phyloP scores from a whole-genome alignment of 2,329 filamentous ascomycete species.

The Pestalotiopsis sp. region DNA sequence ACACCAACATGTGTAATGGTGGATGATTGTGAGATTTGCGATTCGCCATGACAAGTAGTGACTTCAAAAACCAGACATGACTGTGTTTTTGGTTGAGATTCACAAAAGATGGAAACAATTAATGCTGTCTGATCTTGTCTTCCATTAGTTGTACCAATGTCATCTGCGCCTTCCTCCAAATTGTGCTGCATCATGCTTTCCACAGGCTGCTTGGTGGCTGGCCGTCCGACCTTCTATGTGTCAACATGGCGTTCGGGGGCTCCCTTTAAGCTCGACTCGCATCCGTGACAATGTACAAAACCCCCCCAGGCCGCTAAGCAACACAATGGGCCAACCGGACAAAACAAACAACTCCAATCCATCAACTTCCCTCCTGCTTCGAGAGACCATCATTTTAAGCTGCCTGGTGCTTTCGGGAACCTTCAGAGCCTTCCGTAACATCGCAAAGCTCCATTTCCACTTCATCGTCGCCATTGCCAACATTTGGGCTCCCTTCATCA shows the following conservation, averaged over 20 bases:
- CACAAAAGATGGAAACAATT: no score
- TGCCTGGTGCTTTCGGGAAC: neutral
- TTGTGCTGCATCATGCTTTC: neutral
- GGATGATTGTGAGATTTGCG: no score
- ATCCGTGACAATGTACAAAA: neutral
- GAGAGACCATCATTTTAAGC: neutral
- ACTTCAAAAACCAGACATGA: no score
- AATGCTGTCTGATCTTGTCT: no score
- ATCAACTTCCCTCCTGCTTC: neutral
- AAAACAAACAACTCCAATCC: neutral
- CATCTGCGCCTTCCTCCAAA: neutral
- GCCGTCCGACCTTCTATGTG: neutral
- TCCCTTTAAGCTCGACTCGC: neutral
- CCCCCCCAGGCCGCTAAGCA: neutral
- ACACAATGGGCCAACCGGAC: neutral
- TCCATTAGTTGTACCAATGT: no score
- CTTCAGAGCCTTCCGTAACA: neutral
- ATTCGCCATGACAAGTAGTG: no score
- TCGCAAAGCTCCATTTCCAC: neutral
- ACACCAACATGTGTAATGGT: no score
- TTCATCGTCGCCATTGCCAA: neutral
- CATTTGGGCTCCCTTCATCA: slow-evolving; percentile 10
- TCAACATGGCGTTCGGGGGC: no score
- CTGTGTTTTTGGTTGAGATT: no score
- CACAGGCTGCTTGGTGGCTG: neutral